Evolutionary conservation across 768 basidiomycete genomes (phyloP), one percentile per base, ranked within the genome.

Genomic region (Daedalea quercina): DNA sequence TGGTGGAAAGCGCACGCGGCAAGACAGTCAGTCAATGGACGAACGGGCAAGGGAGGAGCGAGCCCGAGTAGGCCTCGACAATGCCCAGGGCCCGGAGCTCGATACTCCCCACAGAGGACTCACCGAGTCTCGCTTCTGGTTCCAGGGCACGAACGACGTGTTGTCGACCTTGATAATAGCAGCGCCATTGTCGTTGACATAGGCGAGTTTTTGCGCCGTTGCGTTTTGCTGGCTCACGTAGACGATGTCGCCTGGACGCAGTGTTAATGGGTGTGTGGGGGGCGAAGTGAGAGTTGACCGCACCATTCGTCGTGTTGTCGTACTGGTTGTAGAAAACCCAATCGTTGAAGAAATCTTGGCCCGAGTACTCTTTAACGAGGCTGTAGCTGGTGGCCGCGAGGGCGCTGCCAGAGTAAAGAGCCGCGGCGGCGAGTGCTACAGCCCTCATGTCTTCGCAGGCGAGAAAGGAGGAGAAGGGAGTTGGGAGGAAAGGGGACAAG

Each of bases 111-210:
- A 31, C 28, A 31, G 28, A 4, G 28, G 3, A 40, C 37, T 19
- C 37, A 40, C 87, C 34, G 87, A 77, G 56, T 83, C 76, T 41
- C 88, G 72, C 59, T 82, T 76, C 44, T 80, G 59, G 52, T 76
- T 75, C 45, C 67, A 71, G n/a, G 70, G 67, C 3, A 88, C 78
- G 41, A 74, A 73, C 12, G 78, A 79, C 3, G 70, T 68, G 63
- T 89, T 88, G 71, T 91, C 88, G 15, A 91, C 87, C 62, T 76
- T 82, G 53, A 92, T 73, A 54, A 93, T 75, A 3, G 81, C 84
- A 49, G 84, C 80, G 7, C 84, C 81, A 0, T 73, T 72, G 42
- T 58, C 57, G 54, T 85, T 82, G 56, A 85, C 65, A 60, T 77
- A 87, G 7, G 81, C 80, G 17, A 90, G 70, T 0, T 72, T 60